phyloP scores from a whole-genome alignment of 1,139 yeast genomes.

The Saccharomyces uvarum region DNA sequence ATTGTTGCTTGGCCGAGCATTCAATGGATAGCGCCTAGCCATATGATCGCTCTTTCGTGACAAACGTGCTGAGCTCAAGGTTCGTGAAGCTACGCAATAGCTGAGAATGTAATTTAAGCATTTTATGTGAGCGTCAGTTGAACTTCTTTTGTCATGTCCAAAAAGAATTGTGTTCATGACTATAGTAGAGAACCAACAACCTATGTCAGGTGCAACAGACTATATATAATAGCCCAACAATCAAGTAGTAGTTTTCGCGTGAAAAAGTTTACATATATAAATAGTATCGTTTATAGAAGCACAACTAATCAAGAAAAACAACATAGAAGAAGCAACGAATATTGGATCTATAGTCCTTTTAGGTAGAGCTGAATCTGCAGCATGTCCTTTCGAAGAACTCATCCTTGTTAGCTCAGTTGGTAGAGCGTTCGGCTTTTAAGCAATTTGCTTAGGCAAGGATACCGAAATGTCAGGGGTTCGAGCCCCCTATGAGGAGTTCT shows the following conservation, averaged over 20 bases:
- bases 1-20: not conserved
- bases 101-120: not conserved
- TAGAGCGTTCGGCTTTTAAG: constrained; percentile 34
- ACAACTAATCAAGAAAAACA: not conserved
- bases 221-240: not conserved
- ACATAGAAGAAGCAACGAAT: not conserved
- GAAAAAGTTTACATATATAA: not conserved
- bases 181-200: not conserved
- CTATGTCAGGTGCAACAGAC: not conserved
- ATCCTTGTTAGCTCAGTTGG: constrained; percentile 35
- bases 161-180: not conserved
- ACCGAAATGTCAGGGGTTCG: constrained; percentile 37
- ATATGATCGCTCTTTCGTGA: not conserved
- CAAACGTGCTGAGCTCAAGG: not conserved
- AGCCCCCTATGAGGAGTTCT: constrained; percentile 36
- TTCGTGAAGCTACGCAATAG: not conserved
- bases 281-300: not conserved
- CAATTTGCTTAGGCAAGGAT: constrained; percentile 25
- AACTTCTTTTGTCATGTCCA: not conserved
- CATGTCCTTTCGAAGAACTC: constrained; percentile 20
- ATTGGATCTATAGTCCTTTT: not conserved
- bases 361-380: not conserved
- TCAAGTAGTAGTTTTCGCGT: not conserved
- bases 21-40: not conserved
- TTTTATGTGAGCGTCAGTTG: not conserved